Evolutionary conservation across 345 rosid species (phyloP), one percentile per base, ranked within the genome.

Genomic region (Syzygium oleosum): DNA sequence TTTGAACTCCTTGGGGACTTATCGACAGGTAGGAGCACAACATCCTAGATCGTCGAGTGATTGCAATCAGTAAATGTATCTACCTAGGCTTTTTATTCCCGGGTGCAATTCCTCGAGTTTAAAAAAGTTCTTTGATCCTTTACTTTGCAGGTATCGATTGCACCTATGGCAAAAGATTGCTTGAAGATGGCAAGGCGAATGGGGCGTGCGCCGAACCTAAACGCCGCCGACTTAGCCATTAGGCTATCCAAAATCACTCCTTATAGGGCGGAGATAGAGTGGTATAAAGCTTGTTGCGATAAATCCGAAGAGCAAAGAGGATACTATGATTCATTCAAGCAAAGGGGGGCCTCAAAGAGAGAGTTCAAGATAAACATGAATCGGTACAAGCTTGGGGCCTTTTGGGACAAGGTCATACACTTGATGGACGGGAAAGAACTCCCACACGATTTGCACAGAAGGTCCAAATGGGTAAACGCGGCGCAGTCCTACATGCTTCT

Each of bases 261-360:
- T 8, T 89, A 87, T 80, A 87, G 88, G 85, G 88, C 85, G 0
- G 88, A 89, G 43, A 89, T 89, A 11, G 90, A 89, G 41, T 89
- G 88, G 90, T 89, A 89, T 49, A 89, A 73, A 80, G 10, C 51
- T n/a, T 65, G 83, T 23, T 89, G 90, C 19, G 87, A 87, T 22
- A 4, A 9, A 7, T 85, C 87, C 0, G 15, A 5, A 5, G 84
- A 87, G 51, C 83, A 89, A 85, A 79, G 41, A 29, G 90, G 88
- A 12, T 89, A 89, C 58, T 96, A 96, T 7, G 99, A 98, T 87
- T 92, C 94, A 34, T 98, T 95, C 90, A 98, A 96, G 91, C 89
- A 17, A 9, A 89, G 92, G 8, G 91, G 89, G 43, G 87, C 91
- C 23, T 91, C 94, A 1, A 91, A 4, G 90, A 91, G 93, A 78